Evolutionary conservation across 2,329 filamentous ascomycete species (phyloP).

Genomic region (Diaporthe destruens): DNA sequence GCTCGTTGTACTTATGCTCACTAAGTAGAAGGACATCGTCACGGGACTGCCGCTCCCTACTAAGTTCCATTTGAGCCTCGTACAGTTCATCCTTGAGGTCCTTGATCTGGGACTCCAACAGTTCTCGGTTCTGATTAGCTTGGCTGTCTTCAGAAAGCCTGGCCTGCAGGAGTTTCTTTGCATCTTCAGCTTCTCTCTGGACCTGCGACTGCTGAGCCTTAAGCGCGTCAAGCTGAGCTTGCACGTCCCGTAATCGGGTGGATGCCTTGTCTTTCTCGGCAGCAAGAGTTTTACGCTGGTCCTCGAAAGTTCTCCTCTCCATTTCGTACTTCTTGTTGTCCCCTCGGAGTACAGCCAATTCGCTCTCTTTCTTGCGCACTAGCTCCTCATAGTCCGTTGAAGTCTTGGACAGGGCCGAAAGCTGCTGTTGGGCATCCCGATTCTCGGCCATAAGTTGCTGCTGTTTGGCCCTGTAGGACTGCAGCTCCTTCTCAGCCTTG

Average conservation of each 20-base stretch:
- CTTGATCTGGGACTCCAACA: slow-evolving; percentile 88
- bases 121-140: slow-evolving; percentile 81
- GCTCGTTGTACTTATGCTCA: slow-evolving; percentile 85
- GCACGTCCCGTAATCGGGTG: slow-evolving; percentile 81
- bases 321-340: slow-evolving; percentile 87
- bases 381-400: slow-evolving; percentile 97
- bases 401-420: slow-evolving; percentile 88
- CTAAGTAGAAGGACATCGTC: slow-evolving; percentile 93
- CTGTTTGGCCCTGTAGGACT: slow-evolving; percentile 78
- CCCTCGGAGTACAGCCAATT: slow-evolving; percentile 84
- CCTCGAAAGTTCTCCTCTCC: slow-evolving; percentile 82
- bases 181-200: slow-evolving; percentile 89
- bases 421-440: slow-evolving; percentile 83
- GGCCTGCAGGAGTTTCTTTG: slow-evolving; percentile 86
- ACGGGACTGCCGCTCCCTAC: slow-evolving; percentile 90
- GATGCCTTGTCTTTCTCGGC: slow-evolving; percentile 85
- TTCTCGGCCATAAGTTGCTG: slow-evolving; percentile 85
- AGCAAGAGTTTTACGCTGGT: slow-evolving; percentile 78
- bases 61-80: slow-evolving; percentile 87
- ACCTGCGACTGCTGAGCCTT: slow-evolving; percentile 86
- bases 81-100: slow-evolving; percentile 89
- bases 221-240: slow-evolving; percentile 89
- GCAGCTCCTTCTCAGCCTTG: slow-evolving; percentile 82
- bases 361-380: slow-evolving; percentile 93
- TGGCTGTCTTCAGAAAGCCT: slow-evolving; percentile 92